phyloP scores from a whole-genome alignment of 257 asterid genomes.

The Cruciata laevipes region DNA sequence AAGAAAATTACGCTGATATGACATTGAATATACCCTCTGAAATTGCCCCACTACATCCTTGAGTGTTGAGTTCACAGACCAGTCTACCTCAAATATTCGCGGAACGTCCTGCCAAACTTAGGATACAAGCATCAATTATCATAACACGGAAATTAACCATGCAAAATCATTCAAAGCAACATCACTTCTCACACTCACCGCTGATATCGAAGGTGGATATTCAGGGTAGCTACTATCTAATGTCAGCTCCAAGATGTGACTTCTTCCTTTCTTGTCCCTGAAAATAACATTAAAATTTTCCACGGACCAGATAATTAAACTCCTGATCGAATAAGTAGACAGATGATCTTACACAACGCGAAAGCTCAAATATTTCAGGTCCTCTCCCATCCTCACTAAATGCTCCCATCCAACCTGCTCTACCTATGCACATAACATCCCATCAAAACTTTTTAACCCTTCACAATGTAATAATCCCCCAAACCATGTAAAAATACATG shows the following conservation, averaged over 20 bases:
- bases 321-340: constrained; percentile 4
- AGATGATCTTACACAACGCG: constrained; percentile 41
- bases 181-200: constrained; percentile 33
- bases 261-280: constrained; percentile 66
- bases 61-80: constrained; percentile 54
- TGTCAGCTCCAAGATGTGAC: constrained; percentile 48
- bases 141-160: background rate
- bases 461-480: background rate
- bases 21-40: constrained; percentile 36
- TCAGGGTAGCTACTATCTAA: constrained; percentile 54
- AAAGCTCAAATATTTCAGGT: constrained; percentile 51
- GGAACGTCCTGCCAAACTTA: constrained; percentile 54
- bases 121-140: constrained; percentile 7
- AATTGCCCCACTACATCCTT: constrained; percentile 57
- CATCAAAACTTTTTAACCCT: background rate
- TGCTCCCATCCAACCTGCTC: constrained; percentile 88
- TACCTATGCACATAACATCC: constrained; percentile 34
- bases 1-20: background rate
- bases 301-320: constrained; percentile 5
- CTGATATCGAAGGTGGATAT: constrained; percentile 56
- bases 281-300: constrained; percentile 7
- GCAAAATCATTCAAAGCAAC: constrained; percentile 4
- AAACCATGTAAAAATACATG: background rate
- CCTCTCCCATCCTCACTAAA: constrained; percentile 54
- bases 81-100: constrained; percentile 37